Percentiles rank a stretch among this genome's conserved stretches.
phyloP scores from a whole-genome alignment of 306 rosid genomes.

The Casuarina equisetifolia region DNA sequence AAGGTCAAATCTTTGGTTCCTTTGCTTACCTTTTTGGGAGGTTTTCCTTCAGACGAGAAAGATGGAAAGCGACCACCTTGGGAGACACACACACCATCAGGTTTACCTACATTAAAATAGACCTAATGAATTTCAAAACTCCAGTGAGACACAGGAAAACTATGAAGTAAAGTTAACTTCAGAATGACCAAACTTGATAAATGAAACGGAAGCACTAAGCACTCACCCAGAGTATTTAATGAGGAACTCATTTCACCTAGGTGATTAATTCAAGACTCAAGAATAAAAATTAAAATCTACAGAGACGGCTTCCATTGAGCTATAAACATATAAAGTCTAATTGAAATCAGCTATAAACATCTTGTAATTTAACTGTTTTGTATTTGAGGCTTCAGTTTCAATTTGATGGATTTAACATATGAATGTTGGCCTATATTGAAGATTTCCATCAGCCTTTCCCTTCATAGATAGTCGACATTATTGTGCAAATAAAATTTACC shows the following conservation, averaged over 20 bases:
- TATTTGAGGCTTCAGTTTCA: too few species aligned
- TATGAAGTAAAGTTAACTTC: neutral
- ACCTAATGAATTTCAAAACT: neutral
- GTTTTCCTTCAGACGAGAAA: constrained; percentile 68
- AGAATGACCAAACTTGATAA: neutral
- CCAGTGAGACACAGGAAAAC: neutral
- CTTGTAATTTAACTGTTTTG: too few species aligned
- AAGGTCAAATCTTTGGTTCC: constrained; percentile 82
- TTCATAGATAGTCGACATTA: too few species aligned
- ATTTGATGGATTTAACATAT: too few species aligned
- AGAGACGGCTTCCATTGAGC: neutral
- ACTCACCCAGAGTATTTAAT: neutral
- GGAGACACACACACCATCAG: constrained; percentile 69
- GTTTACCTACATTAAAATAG: constrained; percentile 47
- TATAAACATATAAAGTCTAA: too few species aligned
- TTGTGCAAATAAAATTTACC: too few species aligned
- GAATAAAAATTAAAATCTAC: neutral
- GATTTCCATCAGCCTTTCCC: too few species aligned
- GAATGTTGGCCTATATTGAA: too few species aligned
- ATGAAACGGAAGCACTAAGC: neutral
- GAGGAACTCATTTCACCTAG: neutral
- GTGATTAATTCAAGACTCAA: constrained; percentile 6
- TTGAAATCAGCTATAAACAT: too few species aligned
- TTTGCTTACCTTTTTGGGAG: constrained; percentile 57
- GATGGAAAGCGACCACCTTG: constrained; percentile 88